Base-by-base conservation (phyloP, 805 yeast species). In the Cyberlindnera nakhonratchasimensis region DNA sequence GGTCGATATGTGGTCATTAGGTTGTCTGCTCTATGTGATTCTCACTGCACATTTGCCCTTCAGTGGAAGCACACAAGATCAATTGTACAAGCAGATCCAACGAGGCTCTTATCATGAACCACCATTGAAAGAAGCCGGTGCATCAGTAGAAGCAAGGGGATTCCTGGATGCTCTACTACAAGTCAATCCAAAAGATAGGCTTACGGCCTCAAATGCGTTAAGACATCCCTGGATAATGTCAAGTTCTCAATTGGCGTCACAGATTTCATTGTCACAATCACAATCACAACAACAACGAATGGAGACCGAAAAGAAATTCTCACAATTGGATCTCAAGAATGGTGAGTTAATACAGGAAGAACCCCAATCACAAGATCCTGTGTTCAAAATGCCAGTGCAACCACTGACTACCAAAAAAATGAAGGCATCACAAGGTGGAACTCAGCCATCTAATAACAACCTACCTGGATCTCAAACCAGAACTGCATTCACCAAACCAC, bases 1-100 rank as follows among this genome's bases (percentile, higher is more conserved):
- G 44, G 98, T 93, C 13, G 99, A 93, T 61, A 87, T 93, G 75
- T 93, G 99, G 99, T 88, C 97, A 2, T 72, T 93, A 43, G 99
- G 99, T 0, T 93, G 99, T 63, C 66, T 93, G 21, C 83, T 89
- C 1, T 93, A 89, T 66, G 99, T 93, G 4, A 79, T 91, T 19
- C 63, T 93, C 40, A 91, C 99, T 0, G 91, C 93, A 0, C 96
- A 88, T 71, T 69, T 91, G 47, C 99, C 99, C 7, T 93, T 93
- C 61, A 88, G 91, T 60, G 97, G 97, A 1, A 75, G 82, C 39
- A 87, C 96, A 0, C 98, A 91, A 56, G 90, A 86, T 13, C 85
- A 86, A 47, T 67, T 93, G 55, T 86, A 86, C 63, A 74, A 74
- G 44, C 83, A 85, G 53, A 90, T 93, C 35, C 72, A 76, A 40